These are phyloP conservation scores for Zangia roseola DNA, from an alignment of 768 basidiomycete genomes.

Conservation along the genomic window DNA sequence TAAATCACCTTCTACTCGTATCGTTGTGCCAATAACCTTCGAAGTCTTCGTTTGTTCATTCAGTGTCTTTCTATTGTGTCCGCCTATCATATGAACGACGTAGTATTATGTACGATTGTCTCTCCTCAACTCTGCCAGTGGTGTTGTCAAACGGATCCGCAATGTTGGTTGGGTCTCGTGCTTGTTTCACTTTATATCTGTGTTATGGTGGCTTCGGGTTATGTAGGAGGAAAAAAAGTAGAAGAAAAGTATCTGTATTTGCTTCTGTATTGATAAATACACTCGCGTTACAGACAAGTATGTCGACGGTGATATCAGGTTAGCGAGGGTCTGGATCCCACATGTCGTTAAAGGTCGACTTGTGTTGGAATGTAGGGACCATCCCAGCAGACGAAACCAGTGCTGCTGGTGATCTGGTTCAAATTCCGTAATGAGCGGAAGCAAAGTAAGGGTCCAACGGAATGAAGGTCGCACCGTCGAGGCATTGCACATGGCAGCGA, in stretches of 20 bases:
- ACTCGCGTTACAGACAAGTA: conserved; percentile 19
- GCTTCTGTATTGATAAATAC: conserved; percentile 24
- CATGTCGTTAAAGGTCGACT: conserved; percentile 24
- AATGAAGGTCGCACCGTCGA: conserved; percentile 36
- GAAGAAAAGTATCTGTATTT: conserved; percentile 29
- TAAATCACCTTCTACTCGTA: conserved; percentile 34
- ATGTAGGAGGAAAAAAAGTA: conserved; percentile 14
- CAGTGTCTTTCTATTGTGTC: conserved; percentile 13
- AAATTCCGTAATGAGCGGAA: neutral
- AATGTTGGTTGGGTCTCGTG: neutral
- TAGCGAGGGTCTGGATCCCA: too few relatives aligned
- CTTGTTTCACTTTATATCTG: neutral
- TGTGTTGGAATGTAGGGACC: conserved; percentile 43
- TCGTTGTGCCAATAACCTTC: neutral
- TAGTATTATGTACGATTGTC: conserved; percentile 34
- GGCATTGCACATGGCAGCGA: conserved; percentile 55
- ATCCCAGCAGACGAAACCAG: conserved; percentile 51
- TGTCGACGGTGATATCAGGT: neutral
- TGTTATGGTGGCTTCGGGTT: neutral
- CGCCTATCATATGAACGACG: conserved; percentile 26
- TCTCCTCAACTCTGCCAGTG: conserved; percentile 1
- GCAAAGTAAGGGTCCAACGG: neutral
- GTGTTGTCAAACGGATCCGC: conserved; percentile 8
- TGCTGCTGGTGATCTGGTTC: conserved; percentile 40
- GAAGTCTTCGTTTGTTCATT: conserved; percentile 8